These are phyloP conservation scores for Monosporascus sp. DNA, from an alignment of 2,329 filamentous ascomycete genomes.

Conservation along the genomic window DNA sequence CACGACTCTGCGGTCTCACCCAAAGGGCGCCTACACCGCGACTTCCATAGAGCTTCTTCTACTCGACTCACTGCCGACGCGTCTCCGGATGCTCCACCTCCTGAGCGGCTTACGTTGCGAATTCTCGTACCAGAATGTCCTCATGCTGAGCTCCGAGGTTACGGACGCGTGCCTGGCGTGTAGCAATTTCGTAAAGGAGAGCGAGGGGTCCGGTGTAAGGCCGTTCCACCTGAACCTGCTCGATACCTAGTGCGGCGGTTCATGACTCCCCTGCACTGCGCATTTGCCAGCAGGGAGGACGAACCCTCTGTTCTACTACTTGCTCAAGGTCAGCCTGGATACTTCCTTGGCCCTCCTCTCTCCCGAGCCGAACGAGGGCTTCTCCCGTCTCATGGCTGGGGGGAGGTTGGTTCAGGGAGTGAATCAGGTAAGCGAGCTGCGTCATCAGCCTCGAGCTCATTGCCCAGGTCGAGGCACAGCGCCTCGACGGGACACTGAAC, in stretches of 20 bases:
- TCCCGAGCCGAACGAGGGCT: constrained; percentile 30
- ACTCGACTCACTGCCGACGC: constrained; percentile 29
- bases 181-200: constrained; percentile 13
- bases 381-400: constrained; percentile 30
- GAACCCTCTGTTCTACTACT: constrained; percentile 45
- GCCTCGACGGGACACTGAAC: constrained; percentile 23
- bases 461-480: constrained; percentile 21
- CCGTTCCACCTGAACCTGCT: constrained; percentile 43
- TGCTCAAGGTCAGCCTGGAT: constrained; percentile 42
- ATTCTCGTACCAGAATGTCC: constrained; percentile 28
- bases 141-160: constrained; percentile 29
- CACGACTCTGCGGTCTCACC: constrained; percentile 13
- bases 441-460: constrained; percentile 33
- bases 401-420: constrained; percentile 37
- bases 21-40: constrained; percentile 22
- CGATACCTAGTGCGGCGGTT: constrained; percentile 49
- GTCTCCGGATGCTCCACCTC: constrained; percentile 28
- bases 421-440: constrained; percentile 26
- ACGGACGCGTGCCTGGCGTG: constrained; percentile 18
- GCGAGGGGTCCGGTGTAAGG: constrained; percentile 15
- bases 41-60: constrained; percentile 31
- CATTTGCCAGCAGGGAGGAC: constrained; percentile 34
- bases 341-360: constrained; percentile 30
- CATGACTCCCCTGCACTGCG: constrained; percentile 47
- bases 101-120: constrained; percentile 29